Evolutionary conservation across 148 eudicot genomes (phyloP).

Genomic region (Limonium bicolor): DNA sequence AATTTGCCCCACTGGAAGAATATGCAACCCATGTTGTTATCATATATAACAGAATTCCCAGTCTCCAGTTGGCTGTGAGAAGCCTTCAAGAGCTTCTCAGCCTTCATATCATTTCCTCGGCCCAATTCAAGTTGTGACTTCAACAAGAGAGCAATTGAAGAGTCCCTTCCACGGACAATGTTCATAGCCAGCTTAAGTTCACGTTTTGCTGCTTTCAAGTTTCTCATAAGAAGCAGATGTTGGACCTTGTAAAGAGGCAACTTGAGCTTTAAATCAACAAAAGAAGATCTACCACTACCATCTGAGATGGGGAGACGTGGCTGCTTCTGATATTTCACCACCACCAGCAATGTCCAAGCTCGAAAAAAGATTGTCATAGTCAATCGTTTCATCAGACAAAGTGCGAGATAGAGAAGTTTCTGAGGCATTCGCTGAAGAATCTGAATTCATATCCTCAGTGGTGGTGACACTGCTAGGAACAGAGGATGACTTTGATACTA

Average conservation of each 20-base stretch:
- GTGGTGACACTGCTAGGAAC: conserved; percentile 33
- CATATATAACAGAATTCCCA: conserved; percentile 50
- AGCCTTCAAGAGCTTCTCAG: conserved; percentile 80
- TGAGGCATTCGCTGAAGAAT: conserved; percentile 23
- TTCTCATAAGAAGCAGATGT: conserved; percentile 59
- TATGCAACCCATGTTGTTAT: conserved; percentile 88
- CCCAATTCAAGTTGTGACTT: conserved; percentile 93
- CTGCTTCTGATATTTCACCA: conserved; percentile 40
- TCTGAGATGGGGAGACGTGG: conserved; percentile 34
- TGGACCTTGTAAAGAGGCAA: conserved; percentile 73
- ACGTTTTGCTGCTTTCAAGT: conserved; percentile 87
- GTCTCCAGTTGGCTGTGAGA: conserved; percentile 44
- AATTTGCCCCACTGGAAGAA: conserved; percentile 59
- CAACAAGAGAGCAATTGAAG: conserved; percentile 66
- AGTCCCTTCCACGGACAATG: conserved; percentile 65
- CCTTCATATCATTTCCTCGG: conserved; percentile 71
- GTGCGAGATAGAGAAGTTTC: conserved; percentile 64
- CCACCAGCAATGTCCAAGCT: conserved; percentile 55
- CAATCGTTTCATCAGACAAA: conserved; percentile 72
- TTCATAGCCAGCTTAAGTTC: conserved; percentile 80
- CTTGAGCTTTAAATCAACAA: conserved; percentile 64
- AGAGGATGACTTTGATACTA: conserved; percentile 41
- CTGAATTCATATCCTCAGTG: conserved; percentile 36
- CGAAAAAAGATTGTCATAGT: conserved; percentile 58
- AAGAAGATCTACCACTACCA: conserved; percentile 28